Conservation (phyloP, 371 early-diverging fungal genomes). For the Actinomortierella ambigua region DNA sequence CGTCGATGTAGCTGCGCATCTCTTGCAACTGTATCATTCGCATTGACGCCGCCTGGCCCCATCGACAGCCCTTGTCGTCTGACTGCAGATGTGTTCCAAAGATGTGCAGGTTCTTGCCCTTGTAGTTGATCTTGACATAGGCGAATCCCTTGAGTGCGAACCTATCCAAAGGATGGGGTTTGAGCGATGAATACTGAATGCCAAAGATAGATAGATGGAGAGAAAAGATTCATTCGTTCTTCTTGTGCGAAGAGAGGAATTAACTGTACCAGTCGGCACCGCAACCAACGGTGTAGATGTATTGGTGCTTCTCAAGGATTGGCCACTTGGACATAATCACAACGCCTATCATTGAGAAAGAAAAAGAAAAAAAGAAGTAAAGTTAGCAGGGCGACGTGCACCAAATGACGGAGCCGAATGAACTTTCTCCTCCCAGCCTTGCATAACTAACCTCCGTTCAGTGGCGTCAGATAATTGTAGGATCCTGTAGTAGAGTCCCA, state of each 20-base stretch:
- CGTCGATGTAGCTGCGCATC: conserved; percentile 28
- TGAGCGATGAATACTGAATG: too few species aligned
- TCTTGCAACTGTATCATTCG: conserved; percentile 14
- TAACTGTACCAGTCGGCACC: conserved; percentile 45
- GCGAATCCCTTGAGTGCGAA: conserved; percentile 44
- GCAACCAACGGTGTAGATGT: conserved; percentile 27
- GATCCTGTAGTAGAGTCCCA: conserved; percentile 43
- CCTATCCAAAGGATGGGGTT: conserved; percentile 1
- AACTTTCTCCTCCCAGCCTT: too few species aligned
- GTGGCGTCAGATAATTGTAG: conserved; percentile 12
- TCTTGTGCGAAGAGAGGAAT: too few species aligned
- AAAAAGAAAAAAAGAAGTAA: too few species aligned
- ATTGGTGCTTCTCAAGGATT: conserved; percentile 28
- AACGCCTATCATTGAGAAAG: too few species aligned
- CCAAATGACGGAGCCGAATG: too few species aligned
- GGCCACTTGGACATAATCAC: conserved; percentile 43
- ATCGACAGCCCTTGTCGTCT: conserved; percentile 14
- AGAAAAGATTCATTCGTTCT: too few species aligned
- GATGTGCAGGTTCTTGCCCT: conserved; percentile 31
- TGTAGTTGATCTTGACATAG: conserved; percentile 26
- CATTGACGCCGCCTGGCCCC: conserved; percentile 27
- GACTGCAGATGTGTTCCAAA: conserved; percentile 41
- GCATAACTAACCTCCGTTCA: too few species aligned
- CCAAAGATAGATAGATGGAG: too few species aligned
- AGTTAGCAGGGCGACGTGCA: too few species aligned